Conservation (phyloP, 129 eudicot genomes). For the carrot (Daucus carota) region DH1_v3.0 NC_030386.2:30301001-30301500, state of each 20-base stretch:
- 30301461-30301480: not conserved
- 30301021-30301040: too few species aligned
- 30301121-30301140: conserved; percentile 78
- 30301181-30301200: conserved; percentile 49
- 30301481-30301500: not conserved
- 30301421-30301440: conserved; percentile 81
- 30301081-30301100: conserved; percentile 59
- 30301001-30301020: not conserved
- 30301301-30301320: conserved; percentile 67
- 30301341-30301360: conserved; percentile 80
- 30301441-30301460: conserved; percentile 4
- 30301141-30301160: conserved; percentile 69
- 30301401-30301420: conserved; percentile 92
- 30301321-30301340: conserved; percentile 96
- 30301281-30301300: not conserved
- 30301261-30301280: not conserved
- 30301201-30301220: not conserved
- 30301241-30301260: not conserved
- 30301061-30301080: not conserved
- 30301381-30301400: conserved; percentile 96
- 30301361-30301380: conserved; percentile 76
- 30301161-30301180: conserved; percentile 83
- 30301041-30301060: too few species aligned
- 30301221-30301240: too few species aligned
- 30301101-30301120: conserved; percentile 89